Percentiles rank a stretch among this genome's conserved stretches.
These are phyloP conservation scores for Lasiodiplodia sp. DNA, from an alignment of 2,329 filamentous ascomycete genomes.

Conservation along the genomic window DNA sequence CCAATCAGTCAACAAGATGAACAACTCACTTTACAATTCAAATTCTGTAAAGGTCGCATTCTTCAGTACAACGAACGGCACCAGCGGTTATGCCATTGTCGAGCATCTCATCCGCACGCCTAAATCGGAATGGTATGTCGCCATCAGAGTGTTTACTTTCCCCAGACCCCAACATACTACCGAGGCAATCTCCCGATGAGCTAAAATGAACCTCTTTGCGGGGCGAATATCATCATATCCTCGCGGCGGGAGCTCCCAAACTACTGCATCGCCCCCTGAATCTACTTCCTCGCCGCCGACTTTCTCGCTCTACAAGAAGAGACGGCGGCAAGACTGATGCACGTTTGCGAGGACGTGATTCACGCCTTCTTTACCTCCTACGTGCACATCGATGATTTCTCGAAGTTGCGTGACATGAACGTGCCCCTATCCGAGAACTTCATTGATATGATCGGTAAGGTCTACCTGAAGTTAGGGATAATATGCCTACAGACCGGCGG, in stretches of 20 bases:
- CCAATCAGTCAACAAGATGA: background rate
- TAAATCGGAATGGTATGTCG: conserved; percentile 28
- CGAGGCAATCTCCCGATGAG: background rate
- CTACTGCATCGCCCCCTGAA: conserved; percentile 34
- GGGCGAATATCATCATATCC: conserved; percentile 41
- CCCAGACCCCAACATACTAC: background rate
- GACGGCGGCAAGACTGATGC: conserved; percentile 28
- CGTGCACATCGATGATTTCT: conserved; percentile 43
- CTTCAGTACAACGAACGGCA: conserved; percentile 46
- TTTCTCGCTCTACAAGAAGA: conserved; percentile 35
- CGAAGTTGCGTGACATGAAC: conserved; percentile 37
- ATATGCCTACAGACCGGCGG: conserved; percentile 34
- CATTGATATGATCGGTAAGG: conserved; percentile 40
- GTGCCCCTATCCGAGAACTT: conserved; percentile 45
- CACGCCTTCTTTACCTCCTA: conserved; percentile 47
- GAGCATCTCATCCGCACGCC: conserved; percentile 42
- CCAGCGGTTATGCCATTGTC: conserved; percentile 45
- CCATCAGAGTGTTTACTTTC: background rate
- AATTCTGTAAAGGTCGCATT: conserved; percentile 40
- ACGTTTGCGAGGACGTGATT: conserved; percentile 39
- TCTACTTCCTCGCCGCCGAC: conserved; percentile 44
- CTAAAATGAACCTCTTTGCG: background rate
- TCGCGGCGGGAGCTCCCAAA: conserved; percentile 38
- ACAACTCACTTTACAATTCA: background rate
- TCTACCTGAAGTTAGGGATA: conserved; percentile 37